Evolutionary conservation across 73 alveolate genomes (phyloP).

Genomic region (Stentor coeruleus): DNA sequence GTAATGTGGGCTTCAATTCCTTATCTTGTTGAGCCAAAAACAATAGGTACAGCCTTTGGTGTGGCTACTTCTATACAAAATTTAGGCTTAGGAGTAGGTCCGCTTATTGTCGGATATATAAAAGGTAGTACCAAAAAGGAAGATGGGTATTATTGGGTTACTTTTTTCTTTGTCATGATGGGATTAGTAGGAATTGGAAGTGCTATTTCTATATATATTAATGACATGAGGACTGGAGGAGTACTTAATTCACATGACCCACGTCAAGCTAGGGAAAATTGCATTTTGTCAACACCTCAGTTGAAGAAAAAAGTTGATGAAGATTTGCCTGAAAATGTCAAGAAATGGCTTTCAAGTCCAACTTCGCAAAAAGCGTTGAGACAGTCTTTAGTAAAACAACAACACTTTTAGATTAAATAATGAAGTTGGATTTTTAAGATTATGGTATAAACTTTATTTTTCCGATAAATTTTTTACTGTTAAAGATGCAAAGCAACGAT

Average conservation of each 20-base stretch:
- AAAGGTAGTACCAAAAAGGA: not conserved
- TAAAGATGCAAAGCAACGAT: too few species aligned
- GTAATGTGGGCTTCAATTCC: slow-evolving; percentile 84
- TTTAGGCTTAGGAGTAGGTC: slow-evolving; percentile 68
- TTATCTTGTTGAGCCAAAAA: slow-evolving; percentile 58
- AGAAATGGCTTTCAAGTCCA: slow-evolving; percentile 1
- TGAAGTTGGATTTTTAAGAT: too few species aligned
- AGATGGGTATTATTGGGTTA: not conserved
- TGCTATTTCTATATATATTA: not conserved
- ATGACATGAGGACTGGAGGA: slow-evolving; percentile 1
- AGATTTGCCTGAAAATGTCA: not conserved
- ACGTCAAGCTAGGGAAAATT: not conserved
- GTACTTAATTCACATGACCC: not conserved
- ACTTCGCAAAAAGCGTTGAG: not conserved
- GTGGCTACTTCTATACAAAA: slow-evolving; percentile 69
- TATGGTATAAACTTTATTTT: too few species aligned
- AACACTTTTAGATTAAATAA: not conserved
- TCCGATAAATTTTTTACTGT: too few species aligned
- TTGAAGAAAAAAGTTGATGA: not conserved
- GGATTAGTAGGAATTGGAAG: not conserved
- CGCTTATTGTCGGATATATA: slow-evolving; percentile 51
- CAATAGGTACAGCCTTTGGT: slow-evolving; percentile 91
- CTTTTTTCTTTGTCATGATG: slow-evolving; percentile 2
- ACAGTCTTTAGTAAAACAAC: not conserved
- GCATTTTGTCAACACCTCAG: not conserved